Evolutionary conservation across 2,329 filamentous ascomycete genomes (phyloP), one percentile per base, ranked within the genome.

Genomic region (Fusarium tjaetaba): DNA sequence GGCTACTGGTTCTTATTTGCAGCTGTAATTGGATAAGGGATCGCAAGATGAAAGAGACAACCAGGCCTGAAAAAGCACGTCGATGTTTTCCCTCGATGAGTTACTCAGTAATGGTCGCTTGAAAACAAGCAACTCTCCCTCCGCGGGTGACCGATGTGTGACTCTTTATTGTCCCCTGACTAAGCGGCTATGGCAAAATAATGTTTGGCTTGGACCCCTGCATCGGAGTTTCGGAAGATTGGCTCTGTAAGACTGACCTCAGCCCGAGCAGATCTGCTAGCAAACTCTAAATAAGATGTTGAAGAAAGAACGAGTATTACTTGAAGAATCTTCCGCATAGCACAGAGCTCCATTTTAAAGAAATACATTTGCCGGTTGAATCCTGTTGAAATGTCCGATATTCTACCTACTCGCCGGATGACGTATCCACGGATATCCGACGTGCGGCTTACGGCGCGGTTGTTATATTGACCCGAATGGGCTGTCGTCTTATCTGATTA

Each of bases 31-130:
- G 3, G 0, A n/a, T 4, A 5, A 2, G 1, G 14, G 14, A 30
- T 4, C 11, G 11, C 3, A 8, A 30, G 4, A 11, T 30, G 3
- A 16, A 48, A 30, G 6, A 48, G 10, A 8, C 4, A 1, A 5
- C 1, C 3, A 24, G 10, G 10, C 2, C 5, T 8, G 4, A 3
- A 5, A 34, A 24, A 5, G 3, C 22, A 10, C 24, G 5, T 0
- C 1, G 18, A 16, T 5, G 7, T 18, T 4, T 49, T 5, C 15
- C 9, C 9, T 11, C 2, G 3, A 11, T 20, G 3, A 2, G 10
- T 26, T 26, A n/a, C 11, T 36, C 0, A 26, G 6, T 3, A 6
- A 24, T 5, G 10, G 18, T 2, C 5, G 18, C 3, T 49, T 32
- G 0, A 9, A 8, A 32, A n/a, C 4, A 5, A 6, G 2, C 1